Conservation (phyloP, 176 grass and related monocot species). For the Secale cereale region DNA sequence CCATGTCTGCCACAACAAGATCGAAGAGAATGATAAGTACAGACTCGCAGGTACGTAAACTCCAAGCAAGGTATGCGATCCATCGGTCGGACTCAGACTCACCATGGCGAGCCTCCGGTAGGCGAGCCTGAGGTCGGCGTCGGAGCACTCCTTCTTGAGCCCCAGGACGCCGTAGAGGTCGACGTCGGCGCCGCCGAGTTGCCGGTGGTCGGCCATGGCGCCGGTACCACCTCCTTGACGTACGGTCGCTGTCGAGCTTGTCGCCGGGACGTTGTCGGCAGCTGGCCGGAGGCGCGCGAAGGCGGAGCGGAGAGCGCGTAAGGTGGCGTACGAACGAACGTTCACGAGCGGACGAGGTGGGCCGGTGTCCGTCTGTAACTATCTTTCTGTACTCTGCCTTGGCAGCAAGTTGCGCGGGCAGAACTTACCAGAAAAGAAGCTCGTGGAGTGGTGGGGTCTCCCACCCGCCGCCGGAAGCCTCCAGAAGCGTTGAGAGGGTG, state of each 20-base stretch:
- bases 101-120: conserved; percentile 88
- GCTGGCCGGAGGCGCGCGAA: background rate
- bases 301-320: background rate
- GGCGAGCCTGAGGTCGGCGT: conserved; percentile 55
- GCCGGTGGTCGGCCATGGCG: too few species aligned
- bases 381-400: background rate
- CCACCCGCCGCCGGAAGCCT: conserved; percentile 11
- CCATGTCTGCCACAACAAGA: conserved; percentile 46
- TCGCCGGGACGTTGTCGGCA: background rate
- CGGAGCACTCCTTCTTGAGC: conserved; percentile 70
- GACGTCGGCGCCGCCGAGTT: background rate
- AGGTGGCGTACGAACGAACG: background rate
- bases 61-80: too few species aligned
- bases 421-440: background rate
- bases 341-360: background rate
- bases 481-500: conserved; percentile 22
- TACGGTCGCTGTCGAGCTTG: background rate
- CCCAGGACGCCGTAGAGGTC: conserved; percentile 83
- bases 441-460: background rate
- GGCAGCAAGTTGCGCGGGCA: background rate
- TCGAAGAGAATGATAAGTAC: background rate
- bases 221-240: background rate
- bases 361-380: background rate
- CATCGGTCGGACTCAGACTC: too few species aligned
- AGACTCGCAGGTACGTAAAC: too few species aligned